These are phyloP conservation scores for Leccinum obscurum DNA, from an alignment of 768 basidiomycete genomes.

Conservation along the genomic window DNA sequence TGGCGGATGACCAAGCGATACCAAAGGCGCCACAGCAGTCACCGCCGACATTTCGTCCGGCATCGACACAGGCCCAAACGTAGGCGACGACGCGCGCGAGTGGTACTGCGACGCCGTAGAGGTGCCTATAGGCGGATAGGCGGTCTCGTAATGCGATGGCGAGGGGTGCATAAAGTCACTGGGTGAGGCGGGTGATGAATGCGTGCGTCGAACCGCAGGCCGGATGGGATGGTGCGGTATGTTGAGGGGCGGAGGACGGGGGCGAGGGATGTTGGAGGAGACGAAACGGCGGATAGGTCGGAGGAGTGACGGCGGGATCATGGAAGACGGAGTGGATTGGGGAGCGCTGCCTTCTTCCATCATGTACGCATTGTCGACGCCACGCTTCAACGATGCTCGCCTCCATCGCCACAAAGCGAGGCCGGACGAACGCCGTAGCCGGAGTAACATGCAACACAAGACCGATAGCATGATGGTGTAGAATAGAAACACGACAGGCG, in stretches of 20 bases:
- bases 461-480: constrained; percentile 47
- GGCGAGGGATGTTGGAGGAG: constrained; percentile 21
- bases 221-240: constrained; percentile 5
- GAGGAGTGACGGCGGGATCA: constrained; percentile 25
- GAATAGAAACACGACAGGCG: constrained; percentile 61
- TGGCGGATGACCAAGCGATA: constrained; percentile 37
- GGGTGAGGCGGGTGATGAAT: constrained; percentile 23
- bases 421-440: constrained; percentile 59
- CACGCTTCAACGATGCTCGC: constrained; percentile 41
- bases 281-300: constrained; percentile 31
- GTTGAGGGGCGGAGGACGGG: constrained; percentile 25
- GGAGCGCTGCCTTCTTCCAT: constrained; percentile 48
- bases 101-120: constrained; percentile 36
- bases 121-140: constrained; percentile 28
- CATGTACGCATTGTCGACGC: constrained; percentile 30
- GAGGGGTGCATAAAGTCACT: constrained; percentile 4
- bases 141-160: constrained; percentile 18
- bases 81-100: constrained; percentile 34
- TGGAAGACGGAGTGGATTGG: constrained; percentile 17
- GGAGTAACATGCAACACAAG: constrained; percentile 46
- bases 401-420: constrained; percentile 43
- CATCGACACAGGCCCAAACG: constrained; percentile 13
- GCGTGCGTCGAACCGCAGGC: constrained; percentile 21
- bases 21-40: constrained; percentile 3
- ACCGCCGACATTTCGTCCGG: background rate